Conservation (phyloP, 2,329 filamentous ascomycete genomes). For the Didymella glomerata region DNA sequence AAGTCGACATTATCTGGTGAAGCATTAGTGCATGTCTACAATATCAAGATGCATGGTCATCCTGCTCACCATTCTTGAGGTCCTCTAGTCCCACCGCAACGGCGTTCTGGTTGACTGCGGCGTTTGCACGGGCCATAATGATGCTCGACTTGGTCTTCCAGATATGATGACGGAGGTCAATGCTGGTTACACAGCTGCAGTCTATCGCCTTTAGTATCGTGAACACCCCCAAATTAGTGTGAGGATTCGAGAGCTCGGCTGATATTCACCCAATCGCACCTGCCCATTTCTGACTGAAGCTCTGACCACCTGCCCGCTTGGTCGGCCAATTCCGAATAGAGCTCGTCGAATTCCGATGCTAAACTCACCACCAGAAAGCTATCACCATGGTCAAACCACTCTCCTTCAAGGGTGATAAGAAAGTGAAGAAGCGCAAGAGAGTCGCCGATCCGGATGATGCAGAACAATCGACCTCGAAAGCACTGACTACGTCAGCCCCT, state of each 20-base stretch:
- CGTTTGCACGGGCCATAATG: conserved; percentile 33
- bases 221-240: conserved; percentile 3
- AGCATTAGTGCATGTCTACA: conserved; percentile 16
- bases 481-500: conserved; percentile 46
- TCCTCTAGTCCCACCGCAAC: conserved; percentile 51
- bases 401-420: conserved; percentile 97
- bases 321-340: conserved; percentile 31
- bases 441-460: conserved; percentile 61
- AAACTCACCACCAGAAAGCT: conserved; percentile 19
- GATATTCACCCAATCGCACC: conserved; percentile 31
- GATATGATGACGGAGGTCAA: background rate
- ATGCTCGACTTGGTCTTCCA: background rate
- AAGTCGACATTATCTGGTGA: conserved; percentile 70
- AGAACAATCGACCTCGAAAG: conserved; percentile 46
- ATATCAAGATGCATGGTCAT: background rate
- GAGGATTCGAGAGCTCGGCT: conserved; percentile 17
- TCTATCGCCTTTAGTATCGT: conserved; percentile 28
- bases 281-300: conserved; percentile 40
- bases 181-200: conserved; percentile 11
- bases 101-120: conserved; percentile 36
- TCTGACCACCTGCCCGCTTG: conserved; percentile 24
- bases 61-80: conserved; percentile 55
- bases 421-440: conserved; percentile 89
- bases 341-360: conserved; percentile 26
- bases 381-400: conserved; percentile 82